These are phyloP conservation scores for Globisporangium splendens DNA, from an alignment of 352 stramenopile species.

Conservation along the genomic window DNA sequence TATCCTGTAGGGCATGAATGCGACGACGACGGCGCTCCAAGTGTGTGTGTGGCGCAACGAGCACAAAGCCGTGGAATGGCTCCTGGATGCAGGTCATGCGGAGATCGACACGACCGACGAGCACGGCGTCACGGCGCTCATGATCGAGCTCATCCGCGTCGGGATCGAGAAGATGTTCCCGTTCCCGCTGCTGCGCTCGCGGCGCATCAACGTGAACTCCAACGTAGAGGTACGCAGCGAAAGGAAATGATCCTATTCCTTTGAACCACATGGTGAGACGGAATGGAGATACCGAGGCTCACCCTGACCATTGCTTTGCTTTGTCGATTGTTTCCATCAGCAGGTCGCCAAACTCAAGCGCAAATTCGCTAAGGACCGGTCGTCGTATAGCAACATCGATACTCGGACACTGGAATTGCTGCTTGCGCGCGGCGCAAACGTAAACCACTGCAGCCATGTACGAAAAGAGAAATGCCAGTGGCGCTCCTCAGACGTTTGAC, in stretches of 20 bases:
- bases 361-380: constrained; percentile 2
- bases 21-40: too few species aligned
- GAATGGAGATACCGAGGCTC: background rate
- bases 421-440: constrained; percentile 3
- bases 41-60: too few species aligned
- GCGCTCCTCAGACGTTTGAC: too few species aligned
- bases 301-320: background rate
- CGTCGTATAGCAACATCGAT: background rate
- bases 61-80: too few species aligned
- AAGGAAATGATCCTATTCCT: too few species aligned
- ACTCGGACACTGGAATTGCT: constrained; percentile 4
- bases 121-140: constrained; percentile 36
- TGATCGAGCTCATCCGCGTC: constrained; percentile 41
- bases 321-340: background rate
- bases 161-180: constrained; percentile 44
- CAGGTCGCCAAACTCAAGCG: constrained; percentile 4
- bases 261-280: background rate
- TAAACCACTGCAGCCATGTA: constrained; percentile 9
- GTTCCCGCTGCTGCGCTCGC: constrained; percentile 28
- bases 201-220: constrained; percentile 33
- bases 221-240: constrained; percentile 25
- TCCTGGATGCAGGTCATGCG: too few species aligned
- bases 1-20: too few species aligned
- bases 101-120: too few species aligned
- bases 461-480: background rate